These are phyloP conservation scores for Garcia nutans DNA, from an alignment of 345 rosid species.

Conservation along the genomic window DNA sequence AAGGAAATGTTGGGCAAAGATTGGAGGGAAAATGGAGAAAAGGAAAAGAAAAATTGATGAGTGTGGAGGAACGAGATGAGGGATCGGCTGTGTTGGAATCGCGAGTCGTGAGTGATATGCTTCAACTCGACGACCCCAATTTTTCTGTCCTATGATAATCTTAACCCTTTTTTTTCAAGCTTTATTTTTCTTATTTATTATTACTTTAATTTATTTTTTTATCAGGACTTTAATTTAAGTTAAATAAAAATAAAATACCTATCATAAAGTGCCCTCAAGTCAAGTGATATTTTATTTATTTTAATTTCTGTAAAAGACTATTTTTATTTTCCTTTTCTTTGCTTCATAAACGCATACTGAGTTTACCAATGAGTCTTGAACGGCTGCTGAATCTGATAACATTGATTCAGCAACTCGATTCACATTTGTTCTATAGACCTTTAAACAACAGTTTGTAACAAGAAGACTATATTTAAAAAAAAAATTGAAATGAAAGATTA, in stretches of 20 bases:
- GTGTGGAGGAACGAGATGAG: conserved; percentile 1
- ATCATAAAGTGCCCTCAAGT: too few species aligned
- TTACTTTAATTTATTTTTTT: too few species aligned
- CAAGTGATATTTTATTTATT: too few species aligned
- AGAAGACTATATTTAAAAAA: too few species aligned
- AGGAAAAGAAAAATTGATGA: background rate
- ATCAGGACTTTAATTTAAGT: too few species aligned
- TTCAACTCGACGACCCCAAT: conserved; percentile 5
- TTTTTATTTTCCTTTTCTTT: too few species aligned
- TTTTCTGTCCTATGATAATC: background rate
- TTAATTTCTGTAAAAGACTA: too few species aligned
- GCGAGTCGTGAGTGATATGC: conserved; percentile 13
- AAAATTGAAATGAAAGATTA: too few species aligned
- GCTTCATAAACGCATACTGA: background rate
- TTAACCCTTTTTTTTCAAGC: too few species aligned
- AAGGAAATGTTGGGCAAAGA: background rate
- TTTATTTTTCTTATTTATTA: background rate
- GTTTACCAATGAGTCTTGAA: background rate
- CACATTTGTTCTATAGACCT: background rate
- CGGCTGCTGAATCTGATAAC: background rate
- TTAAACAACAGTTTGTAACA: too few species aligned
- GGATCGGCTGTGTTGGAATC: conserved; percentile 16
- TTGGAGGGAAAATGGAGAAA: conserved; percentile 4
- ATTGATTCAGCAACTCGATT: background rate
- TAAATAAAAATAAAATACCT: too few species aligned